These are phyloP conservation scores for Penicillium arizonense DNA, from an alignment of 495 filamentous ascomycete species.

Conservation along the genomic window DNA sequence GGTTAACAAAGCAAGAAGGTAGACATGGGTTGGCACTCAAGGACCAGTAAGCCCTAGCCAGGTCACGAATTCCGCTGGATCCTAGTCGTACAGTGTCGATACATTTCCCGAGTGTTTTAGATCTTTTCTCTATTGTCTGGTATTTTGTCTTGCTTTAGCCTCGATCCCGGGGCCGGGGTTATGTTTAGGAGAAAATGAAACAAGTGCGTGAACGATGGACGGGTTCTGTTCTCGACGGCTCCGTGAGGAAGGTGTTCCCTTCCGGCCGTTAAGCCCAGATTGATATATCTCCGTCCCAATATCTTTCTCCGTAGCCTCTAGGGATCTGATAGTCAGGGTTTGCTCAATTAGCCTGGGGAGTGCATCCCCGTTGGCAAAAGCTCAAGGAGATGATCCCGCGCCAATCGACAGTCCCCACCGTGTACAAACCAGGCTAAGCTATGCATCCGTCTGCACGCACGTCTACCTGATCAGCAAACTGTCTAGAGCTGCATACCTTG, in stretches of 20 bases:
- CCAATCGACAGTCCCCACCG: neutral
- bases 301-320: neutral
- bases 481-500: conserved; percentile 1
- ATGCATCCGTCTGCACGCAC: neutral
- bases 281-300: neutral
- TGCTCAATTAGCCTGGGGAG: neutral
- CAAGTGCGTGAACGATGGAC: neutral
- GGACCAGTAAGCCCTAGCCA: conserved; percentile 23
- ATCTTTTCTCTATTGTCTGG: conserved; percentile 15
- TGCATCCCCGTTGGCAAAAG: conserved; percentile 6
- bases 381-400: neutral
- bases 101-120: conserved; percentile 29
- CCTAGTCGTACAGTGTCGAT: conserved; percentile 6
- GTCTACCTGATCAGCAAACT: conserved; percentile 5
- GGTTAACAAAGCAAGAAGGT: neutral
- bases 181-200: conserved; percentile 9
- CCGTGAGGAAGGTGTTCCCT: conserved; percentile 4
- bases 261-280: neutral
- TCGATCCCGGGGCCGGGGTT: conserved; percentile 9
- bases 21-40: conserved; percentile 16
- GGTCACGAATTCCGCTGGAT: conserved; percentile 15
- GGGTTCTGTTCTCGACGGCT: conserved; percentile 3
- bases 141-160: conserved; percentile 11
- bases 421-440: conserved; percentile 14
- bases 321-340: neutral